Percentiles rank a stretch among this genome's conserved stretches.
These are phyloP conservation scores for Saccharum officinarum DNA, from an alignment of 176 grass and related monocot species.

Conservation along the genomic window DNA sequence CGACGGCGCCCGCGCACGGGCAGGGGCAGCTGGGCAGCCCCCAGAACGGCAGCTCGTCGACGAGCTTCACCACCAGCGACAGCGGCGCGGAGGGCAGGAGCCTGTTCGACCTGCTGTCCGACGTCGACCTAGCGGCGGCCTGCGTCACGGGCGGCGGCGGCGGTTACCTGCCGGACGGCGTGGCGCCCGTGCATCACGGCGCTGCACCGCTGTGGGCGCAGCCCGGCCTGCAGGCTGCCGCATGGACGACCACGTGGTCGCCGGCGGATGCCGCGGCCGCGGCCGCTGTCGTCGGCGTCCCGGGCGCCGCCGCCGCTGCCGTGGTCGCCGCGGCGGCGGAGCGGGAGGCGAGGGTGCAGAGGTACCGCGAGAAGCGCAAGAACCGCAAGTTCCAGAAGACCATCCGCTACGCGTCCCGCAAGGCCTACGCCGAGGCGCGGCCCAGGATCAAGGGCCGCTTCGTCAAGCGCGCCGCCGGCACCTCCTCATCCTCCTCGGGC, in stretches of 20 bases:
- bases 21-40: constrained; percentile 27
- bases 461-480: constrained; percentile 31
- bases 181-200: not conserved
- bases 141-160: constrained; percentile 8
- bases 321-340: constrained; percentile 24
- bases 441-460: constrained; percentile 83
- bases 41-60: constrained; percentile 31
- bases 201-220: constrained; percentile 28
- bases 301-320: not conserved
- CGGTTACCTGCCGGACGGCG: constrained; percentile 28
- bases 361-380: constrained; percentile 75
- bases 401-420: constrained; percentile 70
- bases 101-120: constrained; percentile 44
- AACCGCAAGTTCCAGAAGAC: constrained; percentile 82
- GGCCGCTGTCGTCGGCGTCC: not conserved
- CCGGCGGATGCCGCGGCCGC: not conserved
- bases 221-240: not conserved
- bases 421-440: constrained; percentile 70
- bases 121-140: constrained; percentile 33
- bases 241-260: not conserved
- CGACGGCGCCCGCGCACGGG: not conserved
- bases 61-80: constrained; percentile 31
- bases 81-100: constrained; percentile 25
- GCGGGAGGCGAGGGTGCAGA: constrained; percentile 55
- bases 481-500: not conserved